phyloP scores from a whole-genome alignment of 345 rosid species.

The Salix udensis region DNA sequence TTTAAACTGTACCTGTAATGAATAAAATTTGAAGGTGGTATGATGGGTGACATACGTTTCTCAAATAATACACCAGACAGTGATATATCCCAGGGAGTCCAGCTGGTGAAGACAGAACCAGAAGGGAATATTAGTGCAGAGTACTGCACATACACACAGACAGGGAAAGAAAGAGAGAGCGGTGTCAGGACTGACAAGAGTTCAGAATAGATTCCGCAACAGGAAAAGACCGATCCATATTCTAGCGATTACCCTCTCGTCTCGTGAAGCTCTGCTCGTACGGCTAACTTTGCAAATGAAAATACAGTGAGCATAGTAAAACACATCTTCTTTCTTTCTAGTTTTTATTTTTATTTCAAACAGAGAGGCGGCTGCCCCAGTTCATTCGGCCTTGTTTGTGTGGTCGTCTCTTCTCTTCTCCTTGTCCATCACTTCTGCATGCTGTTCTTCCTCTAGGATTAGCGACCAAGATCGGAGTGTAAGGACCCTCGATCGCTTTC shows the following conservation, averaged over 20 bases:
- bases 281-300: no score
- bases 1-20: neutral
- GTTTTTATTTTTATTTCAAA: neutral
- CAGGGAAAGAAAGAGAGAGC: constrained; percentile 2
- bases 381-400: constrained; percentile 21
- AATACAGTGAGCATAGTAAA: no score
- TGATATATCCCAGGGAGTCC: constrained; percentile 6
- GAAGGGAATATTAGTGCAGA: constrained; percentile 42
- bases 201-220: constrained; percentile 43
- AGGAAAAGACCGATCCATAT: constrained; percentile 15
- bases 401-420: constrained; percentile 19
- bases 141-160: neutral
- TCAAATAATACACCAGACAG: neutral
- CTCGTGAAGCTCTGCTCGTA: constrained; percentile 11
- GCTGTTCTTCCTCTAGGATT: neutral
- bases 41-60: neutral
- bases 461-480: neutral
- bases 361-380: constrained; percentile 17
- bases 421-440: constrained; percentile 11
- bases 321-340: neutral
- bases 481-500: neutral
- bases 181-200: constrained; percentile 29
- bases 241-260: neutral
- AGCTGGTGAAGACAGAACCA: constrained; percentile 21
- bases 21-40: neutral